These are phyloP conservation scores for Boletus rubescentipes DNA, from an alignment of 768 basidiomycete genomes.

Conservation along the genomic window DNA sequence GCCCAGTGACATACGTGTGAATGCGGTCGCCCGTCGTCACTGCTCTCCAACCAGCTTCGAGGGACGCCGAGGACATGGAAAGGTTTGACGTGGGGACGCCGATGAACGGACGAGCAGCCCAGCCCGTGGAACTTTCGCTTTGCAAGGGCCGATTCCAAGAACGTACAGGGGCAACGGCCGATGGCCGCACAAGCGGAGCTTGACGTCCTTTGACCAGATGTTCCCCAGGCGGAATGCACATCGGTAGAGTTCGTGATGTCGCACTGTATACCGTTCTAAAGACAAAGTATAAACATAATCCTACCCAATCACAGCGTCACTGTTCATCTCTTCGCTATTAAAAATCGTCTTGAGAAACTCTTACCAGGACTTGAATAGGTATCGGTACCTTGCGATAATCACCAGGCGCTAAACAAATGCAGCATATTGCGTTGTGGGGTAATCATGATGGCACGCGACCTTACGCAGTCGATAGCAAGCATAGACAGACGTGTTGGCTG, in stretches of 20 bases:
- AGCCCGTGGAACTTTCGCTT: constrained; percentile 55
- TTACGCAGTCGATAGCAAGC: not conserved
- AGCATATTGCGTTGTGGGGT: constrained; percentile 1
- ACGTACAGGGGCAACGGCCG: constrained; percentile 39
- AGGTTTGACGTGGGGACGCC: constrained; percentile 49
- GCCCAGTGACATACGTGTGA: constrained; percentile 57
- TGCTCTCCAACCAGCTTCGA: constrained; percentile 55
- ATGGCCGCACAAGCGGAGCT: not conserved
- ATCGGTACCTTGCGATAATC: not conserved
- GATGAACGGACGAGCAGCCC: constrained; percentile 48
- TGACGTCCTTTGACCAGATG: not conserved
- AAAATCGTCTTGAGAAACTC: constrained; percentile 6
- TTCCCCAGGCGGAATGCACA: constrained; percentile 5
- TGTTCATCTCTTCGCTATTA: constrained; percentile 1
- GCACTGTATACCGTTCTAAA: not conserved
- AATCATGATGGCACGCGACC: not conserved
- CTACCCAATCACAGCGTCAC: not conserved
- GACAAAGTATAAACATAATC: constrained; percentile 1
- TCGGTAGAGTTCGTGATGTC: constrained; percentile 9
- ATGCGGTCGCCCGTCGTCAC: constrained; percentile 55
- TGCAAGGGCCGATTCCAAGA: constrained; percentile 41
- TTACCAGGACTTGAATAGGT: not conserved
- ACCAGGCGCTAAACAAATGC: not conserved
- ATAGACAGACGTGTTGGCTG: not conserved
- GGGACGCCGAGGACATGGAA: constrained; percentile 56